Evolutionary conservation across 2,329 filamentous ascomycete species (phyloP), one percentile per base, ranked within the genome.

Genomic region (Trichoderma cornu-damae): DNA sequence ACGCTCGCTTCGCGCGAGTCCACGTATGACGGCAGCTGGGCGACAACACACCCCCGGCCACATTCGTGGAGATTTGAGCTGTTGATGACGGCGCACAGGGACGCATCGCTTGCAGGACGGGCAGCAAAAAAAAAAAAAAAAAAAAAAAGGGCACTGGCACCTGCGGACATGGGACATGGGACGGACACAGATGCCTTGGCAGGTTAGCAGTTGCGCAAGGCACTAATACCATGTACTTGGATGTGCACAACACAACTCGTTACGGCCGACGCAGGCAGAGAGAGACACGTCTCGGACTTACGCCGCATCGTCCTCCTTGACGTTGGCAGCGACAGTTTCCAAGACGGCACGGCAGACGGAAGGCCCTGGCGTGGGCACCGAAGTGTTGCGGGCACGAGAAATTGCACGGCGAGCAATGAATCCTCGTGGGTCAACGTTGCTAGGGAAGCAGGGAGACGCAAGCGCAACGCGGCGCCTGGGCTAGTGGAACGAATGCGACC

Each of bases 371-470:
- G n/a, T n/a, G n/a, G n/a, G n/a, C n/a, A n/a, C n/a, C n/a, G n/a
- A n/a, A n/a, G n/a, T 28, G 42, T 14, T 46, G 51, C 51, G 51
- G 51, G 51, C 40, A 54, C 40, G 22, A 8, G 12, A 53, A 37
- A 49, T 37, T 49, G 50, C 34, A 53, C 40, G 50, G 50, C 50
- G 20, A 37, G 20, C n/a, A 3, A 9, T 30, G 28, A 30, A 30
- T 30, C 28, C 28, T 6, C 28, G 28, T 18, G 4, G n/a, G 6
- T n/a, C n/a, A n/a, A n/a, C n/a, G 20, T 44, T 44, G 47, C 34
- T 16, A 35, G 28, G 22, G 30, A 53, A 44, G 50, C 50, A 53
- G 50, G 50, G 50, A 53, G 50, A 53, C 50, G 50, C 50, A 53
- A 53, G 50, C 50, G 40, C 40, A 53, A 53, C 50, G 40, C 50